Conservation (phyloP, 148 eudicot species). For the Arbutus unedo region DNA sequence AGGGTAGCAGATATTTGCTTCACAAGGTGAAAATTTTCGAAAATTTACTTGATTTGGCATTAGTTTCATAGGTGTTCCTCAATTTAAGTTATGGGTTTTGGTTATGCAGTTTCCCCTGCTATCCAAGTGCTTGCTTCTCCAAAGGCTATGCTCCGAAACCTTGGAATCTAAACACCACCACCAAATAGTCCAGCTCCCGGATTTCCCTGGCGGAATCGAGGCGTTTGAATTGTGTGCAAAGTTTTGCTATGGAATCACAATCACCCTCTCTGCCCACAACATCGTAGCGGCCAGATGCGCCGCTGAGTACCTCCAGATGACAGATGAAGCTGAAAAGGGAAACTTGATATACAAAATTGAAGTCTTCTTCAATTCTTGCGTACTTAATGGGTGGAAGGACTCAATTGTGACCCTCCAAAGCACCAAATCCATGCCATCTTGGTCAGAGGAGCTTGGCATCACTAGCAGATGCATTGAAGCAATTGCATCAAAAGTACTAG, state of each 20-base stretch:
- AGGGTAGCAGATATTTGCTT: slow-evolving; percentile 75
- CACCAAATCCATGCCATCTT: slow-evolving; percentile 50
- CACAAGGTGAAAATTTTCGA: slow-evolving; percentile 60
- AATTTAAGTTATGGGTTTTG: not conserved
- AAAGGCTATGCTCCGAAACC: slow-evolving; percentile 59
- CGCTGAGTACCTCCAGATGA: slow-evolving; percentile 83
- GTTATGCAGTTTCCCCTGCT: slow-evolving; percentile 73
- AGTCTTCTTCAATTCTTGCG: slow-evolving; percentile 75
- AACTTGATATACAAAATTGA: slow-evolving; percentile 75
- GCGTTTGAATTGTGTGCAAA: slow-evolving; percentile 88
- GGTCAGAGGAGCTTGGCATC: slow-evolving; percentile 76
- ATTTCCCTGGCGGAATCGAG: slow-evolving; percentile 81
- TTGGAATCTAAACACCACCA: slow-evolving; percentile 46
- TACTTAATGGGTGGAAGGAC: slow-evolving; percentile 89
- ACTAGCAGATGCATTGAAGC: slow-evolving; percentile 74
- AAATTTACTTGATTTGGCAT: not conserved
- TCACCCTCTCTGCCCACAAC: slow-evolving; percentile 82
- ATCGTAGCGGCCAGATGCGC: slow-evolving; percentile 68
- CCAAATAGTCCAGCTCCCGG: slow-evolving; percentile 74
- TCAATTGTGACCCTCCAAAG: slow-evolving; percentile 57
- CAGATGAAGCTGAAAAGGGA: slow-evolving; percentile 86
- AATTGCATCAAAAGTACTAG: slow-evolving; percentile 47
- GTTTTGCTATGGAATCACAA: slow-evolving; percentile 88
- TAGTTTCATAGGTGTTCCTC: not conserved
- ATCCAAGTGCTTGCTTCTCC: slow-evolving; percentile 70